Percentiles rank a stretch among this genome's conserved stretches.
Conservation (phyloP, 2,329 filamentous ascomycete genomes). For the Aulographum hederae region DNA sequence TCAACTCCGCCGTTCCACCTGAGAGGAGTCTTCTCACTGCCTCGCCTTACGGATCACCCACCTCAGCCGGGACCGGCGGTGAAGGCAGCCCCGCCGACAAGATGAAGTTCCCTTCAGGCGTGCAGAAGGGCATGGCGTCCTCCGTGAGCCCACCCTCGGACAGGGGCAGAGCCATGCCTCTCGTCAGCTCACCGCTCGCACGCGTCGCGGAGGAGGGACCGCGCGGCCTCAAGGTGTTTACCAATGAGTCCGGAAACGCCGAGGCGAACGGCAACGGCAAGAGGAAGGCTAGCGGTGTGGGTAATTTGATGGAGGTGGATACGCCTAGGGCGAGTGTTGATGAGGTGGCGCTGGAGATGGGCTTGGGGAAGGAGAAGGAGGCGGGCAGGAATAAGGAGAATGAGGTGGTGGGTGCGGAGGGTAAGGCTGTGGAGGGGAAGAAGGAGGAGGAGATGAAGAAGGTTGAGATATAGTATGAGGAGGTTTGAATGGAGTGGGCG, state of each 20-base stretch:
- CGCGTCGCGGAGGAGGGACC: conserved; percentile 52
- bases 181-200: conserved; percentile 54
- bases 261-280: no score
- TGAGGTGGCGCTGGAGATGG: conserved; percentile 7
- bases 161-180: conserved; percentile 51
- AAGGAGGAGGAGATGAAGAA: conserved; percentile 27
- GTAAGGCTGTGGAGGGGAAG: no score
- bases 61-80: conserved; percentile 30
- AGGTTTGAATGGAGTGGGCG: no score
- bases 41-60: conserved; percentile 48
- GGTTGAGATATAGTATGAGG: conserved; percentile 23
- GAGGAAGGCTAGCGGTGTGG: conserved; percentile 5
- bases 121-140: not conserved
- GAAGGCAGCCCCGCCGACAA: not conserved
- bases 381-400: conserved; percentile 6
- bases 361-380: conserved; percentile 7
- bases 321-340: conserved; percentile 21
- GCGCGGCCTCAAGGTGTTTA: conserved; percentile 18
- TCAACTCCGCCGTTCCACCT: conserved; percentile 28
- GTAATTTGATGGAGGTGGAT: conserved; percentile 24
- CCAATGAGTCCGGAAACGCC: conserved; percentile 13
- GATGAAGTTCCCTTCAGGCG: no score
- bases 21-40: conserved; percentile 14
- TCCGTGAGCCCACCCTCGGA: conserved; percentile 21
- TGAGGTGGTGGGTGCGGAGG: not conserved